Percentiles rank a stretch among this genome's conserved stretches.
These are phyloP conservation scores for Diaporthe nobilis DNA, from an alignment of 2,329 filamentous ascomycete genomes.

Conservation along the genomic window DNA sequence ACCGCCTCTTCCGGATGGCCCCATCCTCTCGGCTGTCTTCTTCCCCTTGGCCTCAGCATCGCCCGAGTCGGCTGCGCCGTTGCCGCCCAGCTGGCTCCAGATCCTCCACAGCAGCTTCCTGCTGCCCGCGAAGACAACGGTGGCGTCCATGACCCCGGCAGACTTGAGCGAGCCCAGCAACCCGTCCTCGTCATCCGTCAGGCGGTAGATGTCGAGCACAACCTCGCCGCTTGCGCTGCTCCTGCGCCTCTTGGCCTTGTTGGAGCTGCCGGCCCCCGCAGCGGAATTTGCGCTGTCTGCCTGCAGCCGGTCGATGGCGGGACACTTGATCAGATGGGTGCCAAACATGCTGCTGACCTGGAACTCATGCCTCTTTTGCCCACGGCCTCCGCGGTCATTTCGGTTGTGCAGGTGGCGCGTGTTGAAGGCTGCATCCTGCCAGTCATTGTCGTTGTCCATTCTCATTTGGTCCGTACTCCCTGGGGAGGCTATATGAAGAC, in stretches of 20 bases:
- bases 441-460: slow-evolving; percentile 41
- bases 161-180: slow-evolving; percentile 42
- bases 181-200: slow-evolving; percentile 44
- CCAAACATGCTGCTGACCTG: slow-evolving; percentile 44
- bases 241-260: slow-evolving; percentile 9
- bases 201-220: slow-evolving; percentile 44
- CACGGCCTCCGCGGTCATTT: slow-evolving; percentile 38
- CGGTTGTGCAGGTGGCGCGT: slow-evolving; percentile 48
- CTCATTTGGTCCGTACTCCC: not conserved
- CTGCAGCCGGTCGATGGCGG: slow-evolving; percentile 34
- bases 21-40: not conserved
- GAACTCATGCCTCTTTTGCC: slow-evolving; percentile 42
- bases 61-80: not conserved
- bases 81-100: slow-evolving; percentile 33
- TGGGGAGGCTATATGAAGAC: not conserved
- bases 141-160: slow-evolving; percentile 38
- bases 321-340: slow-evolving; percentile 43
- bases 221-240: slow-evolving; percentile 34
- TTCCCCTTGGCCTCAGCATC: not conserved
- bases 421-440: slow-evolving; percentile 46
- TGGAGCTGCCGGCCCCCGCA: slow-evolving; percentile 8
- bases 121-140: slow-evolving; percentile 45
- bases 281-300: not conserved
- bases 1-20: not conserved
- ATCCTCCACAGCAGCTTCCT: slow-evolving; percentile 42